Base-by-base conservation (phyloP, 345 rosid species). In the Murraya koenigii region DNA sequence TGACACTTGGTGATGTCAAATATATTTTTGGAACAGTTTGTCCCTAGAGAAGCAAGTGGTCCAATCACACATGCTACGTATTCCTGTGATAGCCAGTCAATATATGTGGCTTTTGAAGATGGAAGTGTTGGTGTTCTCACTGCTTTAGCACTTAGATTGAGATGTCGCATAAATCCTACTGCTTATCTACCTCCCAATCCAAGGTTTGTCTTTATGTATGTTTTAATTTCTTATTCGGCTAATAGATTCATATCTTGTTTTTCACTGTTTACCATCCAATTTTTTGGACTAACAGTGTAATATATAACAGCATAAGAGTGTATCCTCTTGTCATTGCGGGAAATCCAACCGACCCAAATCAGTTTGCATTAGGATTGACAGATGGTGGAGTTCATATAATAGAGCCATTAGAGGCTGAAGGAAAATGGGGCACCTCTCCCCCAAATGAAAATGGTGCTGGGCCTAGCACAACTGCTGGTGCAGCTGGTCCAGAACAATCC, bases 371-470 rank as follows among this genome's bases (percentile, higher is more conserved):
- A 71, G 97, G 97, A 32, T 88, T 92, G 15, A 88, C 88, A 4
- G 91, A 94, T 19, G 97, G 97, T 5, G 88, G 89, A 35, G 90
- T 94, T 20, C 83, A 83, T 69, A 85, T 94, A 17, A 82, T 91
- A 5, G 98, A 92, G 80, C 98, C 98, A 63, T 75, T 74, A 60
- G 93, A 94, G 81, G 74, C 91, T 3, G 92, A 92, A 83, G 93
- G 94, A 10, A 89, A 87, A 84, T 94, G 98, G 97, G 98, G 98
- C 49, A 88, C 88, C 67, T 78, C 93, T 39, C 94, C 98, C 78
- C 93, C 95, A 2, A 80, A 74, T 55, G 95, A 94, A 82, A 88
- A 92, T 33, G 94, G 94, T 69, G 89, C 90, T 60, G 93, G 90
- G 56, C 89, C 90, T 30, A 85, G 92, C 80, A 65, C 83, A 1